Evolutionary conservation across 2,329 filamentous ascomycete genomes (phyloP).

Genomic region (Chrysosporium queenslandicum): DNA sequence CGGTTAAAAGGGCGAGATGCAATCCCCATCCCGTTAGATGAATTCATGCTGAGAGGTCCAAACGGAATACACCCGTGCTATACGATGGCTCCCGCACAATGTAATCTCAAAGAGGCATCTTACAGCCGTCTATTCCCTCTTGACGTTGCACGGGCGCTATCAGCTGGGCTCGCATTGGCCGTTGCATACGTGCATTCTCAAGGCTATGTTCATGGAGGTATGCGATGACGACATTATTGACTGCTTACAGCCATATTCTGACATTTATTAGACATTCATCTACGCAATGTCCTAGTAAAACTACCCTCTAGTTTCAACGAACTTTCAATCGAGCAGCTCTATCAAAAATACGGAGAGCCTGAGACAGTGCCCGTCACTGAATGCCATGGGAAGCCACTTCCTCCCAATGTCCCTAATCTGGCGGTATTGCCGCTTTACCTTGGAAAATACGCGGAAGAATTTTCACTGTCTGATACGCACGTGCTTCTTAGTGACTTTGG

Average conservation of each 20-base stretch:
- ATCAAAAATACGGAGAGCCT: slow-evolving; percentile 22
- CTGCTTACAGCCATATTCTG: too few relatives aligned
- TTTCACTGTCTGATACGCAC: too few relatives aligned
- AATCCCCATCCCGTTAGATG: slow-evolving; percentile 10
- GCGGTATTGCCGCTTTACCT: slow-evolving; percentile 18
- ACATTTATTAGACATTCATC: neutral
- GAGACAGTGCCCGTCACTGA: slow-evolving; percentile 17
- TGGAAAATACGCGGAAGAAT: too few relatives aligned
- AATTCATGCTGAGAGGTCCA: neutral
- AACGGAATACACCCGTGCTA: slow-evolving; percentile 20
- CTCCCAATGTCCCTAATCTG: slow-evolving; percentile 21
- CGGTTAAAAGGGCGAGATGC: neutral
- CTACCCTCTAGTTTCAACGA: slow-evolving; percentile 14
- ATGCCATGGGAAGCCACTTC: slow-evolving; percentile 18
- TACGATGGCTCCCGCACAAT: slow-evolving; percentile 10
- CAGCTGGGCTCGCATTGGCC: too few relatives aligned
- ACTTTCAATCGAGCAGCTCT: slow-evolving; percentile 21
- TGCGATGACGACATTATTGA: neutral
- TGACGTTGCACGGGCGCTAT: too few relatives aligned
- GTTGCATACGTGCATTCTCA: too few relatives aligned
- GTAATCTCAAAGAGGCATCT: too few relatives aligned
- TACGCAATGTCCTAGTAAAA: slow-evolving; percentile 19
- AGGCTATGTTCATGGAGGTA: neutral
- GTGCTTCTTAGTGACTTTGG: slow-evolving; percentile 29
- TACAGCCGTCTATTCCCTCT: too few relatives aligned